These are phyloP conservation scores for Leishmania aethiopica DNA, from an alignment of 208 protist species.

Conservation along the genomic window DNA sequence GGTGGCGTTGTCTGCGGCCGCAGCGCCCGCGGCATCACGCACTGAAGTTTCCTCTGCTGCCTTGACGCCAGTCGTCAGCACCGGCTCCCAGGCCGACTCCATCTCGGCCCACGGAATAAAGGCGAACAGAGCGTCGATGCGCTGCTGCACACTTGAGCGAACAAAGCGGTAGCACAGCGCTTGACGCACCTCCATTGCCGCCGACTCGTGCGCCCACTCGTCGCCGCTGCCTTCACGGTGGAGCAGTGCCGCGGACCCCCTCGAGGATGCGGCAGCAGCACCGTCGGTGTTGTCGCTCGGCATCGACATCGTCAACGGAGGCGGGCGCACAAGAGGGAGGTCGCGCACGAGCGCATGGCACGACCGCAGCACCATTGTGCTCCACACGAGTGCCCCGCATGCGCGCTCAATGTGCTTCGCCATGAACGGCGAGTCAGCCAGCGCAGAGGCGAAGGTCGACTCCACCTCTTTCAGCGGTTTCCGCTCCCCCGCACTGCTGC, in stretches of 20 bases:
- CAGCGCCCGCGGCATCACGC: neutral
- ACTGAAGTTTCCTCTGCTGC: neutral
- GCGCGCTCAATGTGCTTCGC: conserved; percentile 61
- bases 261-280: neutral
- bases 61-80: conserved; percentile 12
- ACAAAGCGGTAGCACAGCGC: conserved; percentile 56
- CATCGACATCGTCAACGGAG: conserved; percentile 10
- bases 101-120: conserved; percentile 71
- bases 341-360: conserved; percentile 39
- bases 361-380: conserved; percentile 45
- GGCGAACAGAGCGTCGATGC: conserved; percentile 75
- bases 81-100: conserved; percentile 51
- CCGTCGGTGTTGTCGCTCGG: neutral
- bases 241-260: neutral
- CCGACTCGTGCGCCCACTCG: conserved; percentile 30
- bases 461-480: conserved; percentile 24
- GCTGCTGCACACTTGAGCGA: conserved; percentile 57
- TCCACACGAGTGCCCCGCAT: conserved; percentile 64
- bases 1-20: conserved; percentile 12
- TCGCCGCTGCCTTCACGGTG: conserved; percentile 2
- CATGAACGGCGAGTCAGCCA: conserved; percentile 46
- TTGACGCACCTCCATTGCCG: conserved; percentile 38
- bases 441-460: conserved; percentile 49
- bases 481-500: neutral
- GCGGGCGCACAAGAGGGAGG: conserved; percentile 13